These are phyloP conservation scores for Lactarius tabidus DNA, from an alignment of 768 basidiomycete species.

Conservation along the genomic window DNA sequence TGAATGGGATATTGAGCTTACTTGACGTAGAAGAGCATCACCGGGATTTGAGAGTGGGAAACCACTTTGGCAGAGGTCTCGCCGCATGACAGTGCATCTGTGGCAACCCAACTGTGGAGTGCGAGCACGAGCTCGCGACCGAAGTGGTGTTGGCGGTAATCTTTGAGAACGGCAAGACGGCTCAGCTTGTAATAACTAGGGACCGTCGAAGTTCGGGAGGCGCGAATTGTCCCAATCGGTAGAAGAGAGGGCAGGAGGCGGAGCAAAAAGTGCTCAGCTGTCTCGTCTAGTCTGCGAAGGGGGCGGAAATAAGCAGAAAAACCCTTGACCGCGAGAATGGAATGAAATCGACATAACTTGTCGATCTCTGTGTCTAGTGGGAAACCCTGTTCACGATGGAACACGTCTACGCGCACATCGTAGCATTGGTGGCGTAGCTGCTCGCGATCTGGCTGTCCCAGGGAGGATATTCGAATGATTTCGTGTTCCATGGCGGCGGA, in stretches of 20 bases:
- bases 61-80: constrained; percentile 43
- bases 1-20: constrained; percentile 37
- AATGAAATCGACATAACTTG: constrained; percentile 43
- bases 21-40: constrained; percentile 73
- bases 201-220: constrained; percentile 24
- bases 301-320: constrained; percentile 13
- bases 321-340: neutral
- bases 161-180: constrained; percentile 63
- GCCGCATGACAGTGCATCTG: constrained; percentile 34
- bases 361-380: constrained; percentile 73
- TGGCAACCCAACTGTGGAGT: constrained; percentile 55
- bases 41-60: constrained; percentile 68
- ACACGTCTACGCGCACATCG: constrained; percentile 56
- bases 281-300: constrained; percentile 52
- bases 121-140: constrained; percentile 62
- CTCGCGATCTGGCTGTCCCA: constrained; percentile 37
- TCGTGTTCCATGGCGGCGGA: constrained; percentile 60
- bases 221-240: constrained; percentile 71
- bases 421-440: constrained; percentile 62
- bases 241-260: constrained; percentile 55
- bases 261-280: constrained; percentile 67
- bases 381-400: constrained; percentile 65
- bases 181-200: constrained; percentile 69
- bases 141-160: constrained; percentile 58
- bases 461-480: constrained; percentile 45